phyloP scores from a whole-genome alignment of 768 basidiomycete species.

The Leccinum subgranulosum region DNA sequence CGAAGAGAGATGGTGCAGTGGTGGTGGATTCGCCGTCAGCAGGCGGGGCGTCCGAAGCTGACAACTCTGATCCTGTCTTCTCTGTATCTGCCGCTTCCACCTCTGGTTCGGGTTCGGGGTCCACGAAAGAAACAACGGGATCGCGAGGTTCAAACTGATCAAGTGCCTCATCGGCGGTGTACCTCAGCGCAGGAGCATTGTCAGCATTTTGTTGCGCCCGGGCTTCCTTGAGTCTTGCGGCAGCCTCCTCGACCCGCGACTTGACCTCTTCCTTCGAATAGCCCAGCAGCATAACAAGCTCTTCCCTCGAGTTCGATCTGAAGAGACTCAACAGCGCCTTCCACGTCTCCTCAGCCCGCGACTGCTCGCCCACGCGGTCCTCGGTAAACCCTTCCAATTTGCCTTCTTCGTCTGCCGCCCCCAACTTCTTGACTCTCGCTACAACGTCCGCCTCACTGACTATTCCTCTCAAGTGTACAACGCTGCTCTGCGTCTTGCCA shows the following conservation, averaged over 20 bases:
- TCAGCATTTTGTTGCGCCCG: constrained; percentile 19
- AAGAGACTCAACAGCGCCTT: constrained; percentile 87
- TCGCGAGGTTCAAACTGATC: constrained; percentile 53
- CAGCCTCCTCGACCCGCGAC: constrained; percentile 74
- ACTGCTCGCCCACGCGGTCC: constrained; percentile 36
- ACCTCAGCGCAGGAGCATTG: constrained; percentile 31
- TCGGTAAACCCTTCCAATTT: constrained; percentile 68
- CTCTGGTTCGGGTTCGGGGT: constrained; percentile 46
- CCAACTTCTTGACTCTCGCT: constrained; percentile 67
- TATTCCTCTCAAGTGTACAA: constrained; percentile 76
- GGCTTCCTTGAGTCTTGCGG: constrained; percentile 63
- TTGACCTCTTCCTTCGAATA: constrained; percentile 89
- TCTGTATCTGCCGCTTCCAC: constrained; percentile 28
- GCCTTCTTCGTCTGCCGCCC: constrained; percentile 55
- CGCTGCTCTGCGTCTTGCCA: constrained; percentile 79
- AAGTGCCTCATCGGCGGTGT: constrained; percentile 39
- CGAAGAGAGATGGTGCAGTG: constrained; percentile 84
- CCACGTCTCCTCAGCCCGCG: constrained; percentile 61
- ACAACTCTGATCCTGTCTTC: constrained; percentile 62
- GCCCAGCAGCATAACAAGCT: constrained; percentile 85
- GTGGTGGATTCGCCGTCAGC: constrained; percentile 78
- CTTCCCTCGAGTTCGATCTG: constrained; percentile 84
- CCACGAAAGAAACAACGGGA: constrained; percentile 81
- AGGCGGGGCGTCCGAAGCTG: constrained; percentile 62
- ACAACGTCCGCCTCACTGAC: constrained; percentile 75